phyloP scores from a whole-genome alignment of 805 yeast genomes.

The Schwanniomyces yamadae region DNA sequence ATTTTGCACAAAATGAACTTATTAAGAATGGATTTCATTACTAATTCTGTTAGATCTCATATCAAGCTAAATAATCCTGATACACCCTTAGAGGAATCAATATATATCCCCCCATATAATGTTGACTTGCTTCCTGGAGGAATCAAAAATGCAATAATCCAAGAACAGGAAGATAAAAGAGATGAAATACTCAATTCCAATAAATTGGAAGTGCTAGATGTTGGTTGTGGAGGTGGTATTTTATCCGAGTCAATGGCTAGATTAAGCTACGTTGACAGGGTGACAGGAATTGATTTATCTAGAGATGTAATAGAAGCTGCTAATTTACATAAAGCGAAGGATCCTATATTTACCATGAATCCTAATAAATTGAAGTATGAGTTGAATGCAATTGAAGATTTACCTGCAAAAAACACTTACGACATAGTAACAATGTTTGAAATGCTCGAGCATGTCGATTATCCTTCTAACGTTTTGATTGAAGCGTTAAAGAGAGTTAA shows the following conservation, averaged over 20 bases:
- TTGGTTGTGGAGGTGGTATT: slow-evolving; percentile 99
- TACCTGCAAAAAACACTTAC: slow-evolving; percentile 46
- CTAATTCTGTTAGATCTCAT: slow-evolving; percentile 51
- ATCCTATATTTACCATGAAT: slow-evolving; percentile 53
- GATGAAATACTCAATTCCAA: slow-evolving; percentile 33
- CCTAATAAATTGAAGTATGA: slow-evolving; percentile 55
- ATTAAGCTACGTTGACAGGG: slow-evolving; percentile 56
- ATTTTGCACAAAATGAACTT: slow-evolving; percentile 93
- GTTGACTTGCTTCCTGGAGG: slow-evolving; percentile 61
- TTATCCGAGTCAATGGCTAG: slow-evolving; percentile 85
- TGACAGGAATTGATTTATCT: slow-evolving; percentile 84
- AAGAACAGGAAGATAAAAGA: slow-evolving; percentile 50
- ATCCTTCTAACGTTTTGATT: slow-evolving; percentile 71
- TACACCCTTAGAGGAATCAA: slow-evolving; percentile 37
- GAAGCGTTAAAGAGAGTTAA: slow-evolving; percentile 67
- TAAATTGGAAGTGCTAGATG: slow-evolving; percentile 64
- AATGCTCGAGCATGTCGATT: slow-evolving; percentile 90
- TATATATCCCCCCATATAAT: slow-evolving; percentile 79
- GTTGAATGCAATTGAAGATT: slow-evolving; percentile 60
- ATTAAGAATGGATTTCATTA: slow-evolving; percentile 83
- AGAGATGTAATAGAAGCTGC: slow-evolving; percentile 83
- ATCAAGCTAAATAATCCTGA: slow-evolving; percentile 38
- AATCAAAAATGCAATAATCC: slow-evolving; percentile 46
- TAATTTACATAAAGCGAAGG: slow-evolving; percentile 58
- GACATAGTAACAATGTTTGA: slow-evolving; percentile 91